Conservation (phyloP, 495 filamentous ascomycete genomes). For the Aspergillus bertholletiae region DNA sequence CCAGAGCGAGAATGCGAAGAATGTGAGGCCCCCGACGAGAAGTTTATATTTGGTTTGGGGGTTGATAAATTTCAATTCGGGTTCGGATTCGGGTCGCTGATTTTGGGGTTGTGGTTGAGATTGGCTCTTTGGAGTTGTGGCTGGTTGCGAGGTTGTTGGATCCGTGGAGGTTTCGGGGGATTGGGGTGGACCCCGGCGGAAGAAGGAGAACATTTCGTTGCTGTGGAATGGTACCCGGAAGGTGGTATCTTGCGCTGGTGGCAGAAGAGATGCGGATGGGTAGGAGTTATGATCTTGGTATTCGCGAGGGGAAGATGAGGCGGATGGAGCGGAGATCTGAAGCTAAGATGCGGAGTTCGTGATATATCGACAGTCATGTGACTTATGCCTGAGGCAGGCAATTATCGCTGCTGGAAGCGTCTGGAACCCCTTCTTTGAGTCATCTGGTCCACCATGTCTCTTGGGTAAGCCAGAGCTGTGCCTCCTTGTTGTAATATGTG, state of each 20-base stretch:
- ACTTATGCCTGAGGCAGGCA: constrained; percentile 1
- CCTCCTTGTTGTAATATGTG: not conserved
- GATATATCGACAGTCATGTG: not conserved
- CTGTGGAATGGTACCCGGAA: not conserved
- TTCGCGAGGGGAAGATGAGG: not conserved
- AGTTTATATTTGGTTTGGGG: constrained; percentile 43
- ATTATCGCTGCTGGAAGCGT: not conserved
- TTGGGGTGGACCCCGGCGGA: constrained; percentile 8
- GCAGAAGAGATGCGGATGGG: not conserved
- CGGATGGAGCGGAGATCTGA: not conserved
- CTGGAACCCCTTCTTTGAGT: not conserved
- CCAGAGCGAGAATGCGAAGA: constrained; percentile 62
- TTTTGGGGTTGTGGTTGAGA: constrained; percentile 5
- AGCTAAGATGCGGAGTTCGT: not conserved
- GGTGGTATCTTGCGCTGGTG: not conserved
- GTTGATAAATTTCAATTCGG: constrained; percentile 10
- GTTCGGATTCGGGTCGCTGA: not conserved
- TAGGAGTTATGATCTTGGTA: not conserved
- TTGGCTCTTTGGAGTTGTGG: not conserved
- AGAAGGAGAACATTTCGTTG: constrained; percentile 11
- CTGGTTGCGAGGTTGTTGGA: constrained; percentile 14
- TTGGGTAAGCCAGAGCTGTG: not conserved
- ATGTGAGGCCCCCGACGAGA: constrained; percentile 68
- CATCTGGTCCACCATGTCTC: not conserved
- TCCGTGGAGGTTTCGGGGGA: constrained; percentile 15